Evolutionary conservation across 768 basidiomycete genomes (phyloP), one percentile per base, ranked within the genome.

Genomic region (Tulasnella sp.): DNA sequence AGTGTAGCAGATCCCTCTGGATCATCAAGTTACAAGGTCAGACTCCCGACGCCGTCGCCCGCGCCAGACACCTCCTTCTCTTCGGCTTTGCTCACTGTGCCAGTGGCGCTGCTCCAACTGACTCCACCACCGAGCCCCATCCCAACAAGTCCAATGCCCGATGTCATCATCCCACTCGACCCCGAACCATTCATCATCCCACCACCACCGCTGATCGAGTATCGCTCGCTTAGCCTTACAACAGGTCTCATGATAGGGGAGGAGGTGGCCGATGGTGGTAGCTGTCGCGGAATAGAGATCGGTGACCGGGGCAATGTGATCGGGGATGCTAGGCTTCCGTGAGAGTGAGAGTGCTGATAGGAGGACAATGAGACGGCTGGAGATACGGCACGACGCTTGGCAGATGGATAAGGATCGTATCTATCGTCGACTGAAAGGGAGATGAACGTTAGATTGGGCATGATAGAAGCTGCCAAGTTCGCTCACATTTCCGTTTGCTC

Each of bases 371-470:
- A 60, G 11, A 62, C 51, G 4, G 61, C 63, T 8, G 61, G 61
- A 45, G 61, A 62, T 12, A 62, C 61, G 15, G 61, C 61, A 12
- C 61, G 61, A 4, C 61, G 59, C 42, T 62, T 62, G 8, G 61
- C 29, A 17, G n/a, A n/a, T 7, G 61, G 60, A 19, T 62, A 62
- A 9, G 61, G 61, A 4, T 62, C 61, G 45, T 61, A 62, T 21
- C 61, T 51, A 22, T 62, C 61, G 4, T 62, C 61, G 17, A 59
- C 49, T 49, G 24, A 19, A 11, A 49, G 17, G 21, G 59, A n/a
- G n/a, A n/a, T n/a, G 11, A 12, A n/a, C n/a, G n/a, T n/a, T n/a
- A n/a, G n/a, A n/a, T n/a, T n/a, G n/a, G n/a, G n/a, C n/a, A n/a
- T n/a, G n/a, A 30, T 21, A 9, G 30, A 21, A 34, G n/a, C 15